Evolutionary conservation across 352 stramenopile species (phyloP).

Genomic region (Aphanomyces invadans): DNA sequence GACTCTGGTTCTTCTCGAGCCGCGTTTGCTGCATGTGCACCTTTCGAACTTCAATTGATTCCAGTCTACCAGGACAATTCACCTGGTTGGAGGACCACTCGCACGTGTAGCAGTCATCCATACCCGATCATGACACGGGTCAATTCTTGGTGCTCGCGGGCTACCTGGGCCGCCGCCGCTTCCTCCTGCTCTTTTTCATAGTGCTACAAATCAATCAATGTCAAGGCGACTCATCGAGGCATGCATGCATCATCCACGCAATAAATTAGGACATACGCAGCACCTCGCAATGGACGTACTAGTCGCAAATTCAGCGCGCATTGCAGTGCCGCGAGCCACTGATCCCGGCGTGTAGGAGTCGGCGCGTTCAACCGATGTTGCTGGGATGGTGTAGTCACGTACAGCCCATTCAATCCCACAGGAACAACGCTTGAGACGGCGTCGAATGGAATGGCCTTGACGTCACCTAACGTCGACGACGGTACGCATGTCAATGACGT

Average conservation of each 20-base stretch:
- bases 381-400: conserved; percentile 7
- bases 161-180: neutral
- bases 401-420: neutral
- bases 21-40: conserved; percentile 19
- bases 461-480: neutral
- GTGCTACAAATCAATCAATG: neutral
- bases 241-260: too few relatives aligned
- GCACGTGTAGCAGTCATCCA: neutral
- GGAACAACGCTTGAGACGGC: neutral
- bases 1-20: conserved; percentile 17
- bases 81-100: too few relatives aligned
- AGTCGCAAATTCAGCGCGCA: neutral
- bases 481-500: neutral
- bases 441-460: conserved; percentile 16
- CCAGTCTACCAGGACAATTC: neutral
- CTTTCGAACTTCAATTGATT: conserved; percentile 15
- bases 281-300: neutral
- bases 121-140: conserved; percentile 22
- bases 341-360: neutral
- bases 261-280: too few relatives aligned
- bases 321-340: conserved; percentile 7
- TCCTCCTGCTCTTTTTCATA: neutral
- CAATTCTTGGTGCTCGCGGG: conserved; percentile 19
- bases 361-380: conserved; percentile 10
- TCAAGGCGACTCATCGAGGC: too few relatives aligned